phyloP scores from a whole-genome alignment of 352 stramenopile species.

The Phytophthora europaea region DNA sequence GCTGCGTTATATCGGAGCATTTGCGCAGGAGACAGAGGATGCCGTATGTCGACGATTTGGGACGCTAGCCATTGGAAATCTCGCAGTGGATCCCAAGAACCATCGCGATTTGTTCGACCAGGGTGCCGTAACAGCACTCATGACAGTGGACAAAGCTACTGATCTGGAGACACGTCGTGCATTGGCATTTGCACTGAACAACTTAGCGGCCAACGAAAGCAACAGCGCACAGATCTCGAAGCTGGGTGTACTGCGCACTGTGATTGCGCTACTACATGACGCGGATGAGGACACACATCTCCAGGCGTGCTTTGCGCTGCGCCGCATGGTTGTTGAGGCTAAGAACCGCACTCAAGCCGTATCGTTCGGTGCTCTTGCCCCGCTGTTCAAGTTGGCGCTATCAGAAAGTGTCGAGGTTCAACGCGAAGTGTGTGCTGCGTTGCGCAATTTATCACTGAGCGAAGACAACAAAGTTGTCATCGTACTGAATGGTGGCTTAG shows the following conservation, averaged over 20 bases:
- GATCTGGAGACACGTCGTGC: constrained; percentile 94
- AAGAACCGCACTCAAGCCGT: constrained; percentile 94
- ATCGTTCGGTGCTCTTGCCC: constrained; percentile 91
- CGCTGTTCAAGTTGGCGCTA: constrained; percentile 88
- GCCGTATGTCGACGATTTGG: constrained; percentile 90
- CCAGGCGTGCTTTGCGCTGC: constrained; percentile 93
- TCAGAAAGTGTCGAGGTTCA: constrained; percentile 93
- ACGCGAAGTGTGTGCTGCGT: constrained; percentile 92
- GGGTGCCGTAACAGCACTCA: constrained; percentile 89
- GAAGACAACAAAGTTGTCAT: constrained; percentile 96
- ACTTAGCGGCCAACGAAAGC: constrained; percentile 91
- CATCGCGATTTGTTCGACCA: constrained; percentile 95
- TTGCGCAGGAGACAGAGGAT: constrained; percentile 88
- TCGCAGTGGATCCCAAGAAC: constrained; percentile 89
- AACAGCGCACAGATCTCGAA: constrained; percentile 92
- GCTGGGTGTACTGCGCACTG: constrained; percentile 84
- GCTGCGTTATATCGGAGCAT: constrained; percentile 89
- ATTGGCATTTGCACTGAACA: constrained; percentile 96
- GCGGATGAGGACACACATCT: constrained; percentile 94
- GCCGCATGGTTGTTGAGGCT: constrained; percentile 92
- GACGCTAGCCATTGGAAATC: constrained; percentile 93
- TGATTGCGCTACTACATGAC: constrained; percentile 90
- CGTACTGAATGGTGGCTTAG: constrained; percentile 84
- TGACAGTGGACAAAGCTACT: constrained; percentile 85
- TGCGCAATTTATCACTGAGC: constrained; percentile 93